Percentiles rank a stretch among this genome's conserved stretches.
These are phyloP conservation scores for Biscogniauxia sp. DNA, from an alignment of 2,329 filamentous ascomycete species.

Conservation along the genomic window DNA sequence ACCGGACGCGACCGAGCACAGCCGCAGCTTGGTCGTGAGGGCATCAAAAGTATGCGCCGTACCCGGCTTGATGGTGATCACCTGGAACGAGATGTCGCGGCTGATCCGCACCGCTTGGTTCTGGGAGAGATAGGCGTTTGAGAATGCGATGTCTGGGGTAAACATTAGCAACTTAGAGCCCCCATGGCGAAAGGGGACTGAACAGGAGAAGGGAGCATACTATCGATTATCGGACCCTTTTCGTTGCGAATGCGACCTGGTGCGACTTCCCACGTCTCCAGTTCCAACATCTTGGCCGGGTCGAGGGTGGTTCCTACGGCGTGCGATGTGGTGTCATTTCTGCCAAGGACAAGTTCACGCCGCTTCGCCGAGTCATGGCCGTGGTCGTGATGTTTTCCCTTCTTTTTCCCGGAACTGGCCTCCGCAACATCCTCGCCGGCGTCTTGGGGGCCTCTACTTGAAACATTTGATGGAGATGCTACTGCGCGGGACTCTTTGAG, in stretches of 20 bases:
- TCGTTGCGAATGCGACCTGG: constrained; percentile 39
- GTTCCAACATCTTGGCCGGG: constrained; percentile 24
- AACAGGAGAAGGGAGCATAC: constrained; percentile 31
- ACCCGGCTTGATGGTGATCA: constrained; percentile 41
- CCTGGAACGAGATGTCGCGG: constrained; percentile 40
- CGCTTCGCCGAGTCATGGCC: neutral
- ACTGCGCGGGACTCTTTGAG: constrained; percentile 2
- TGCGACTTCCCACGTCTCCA: constrained; percentile 46
- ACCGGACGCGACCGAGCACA: constrained; percentile 40
- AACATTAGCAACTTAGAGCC: neutral
- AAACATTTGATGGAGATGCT: neutral
- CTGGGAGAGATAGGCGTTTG: constrained; percentile 40
- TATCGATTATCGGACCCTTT: constrained; percentile 25
- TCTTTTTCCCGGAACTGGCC: neutral
- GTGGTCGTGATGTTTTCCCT: neutral
- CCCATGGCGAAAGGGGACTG: neutral
- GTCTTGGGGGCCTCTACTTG: neutral
- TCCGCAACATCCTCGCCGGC: neutral
- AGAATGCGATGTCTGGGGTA: constrained; percentile 42
- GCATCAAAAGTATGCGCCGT: constrained; percentile 31
- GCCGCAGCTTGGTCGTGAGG: constrained; percentile 33
- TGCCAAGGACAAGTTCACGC: constrained; percentile 22
- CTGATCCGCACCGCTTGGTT: constrained; percentile 36
- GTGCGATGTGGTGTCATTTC: neutral
- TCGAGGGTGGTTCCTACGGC: neutral